phyloP scores from a whole-genome alignment of 108 stramenopile genomes.

The Discostella stelligeroides region DNA sequence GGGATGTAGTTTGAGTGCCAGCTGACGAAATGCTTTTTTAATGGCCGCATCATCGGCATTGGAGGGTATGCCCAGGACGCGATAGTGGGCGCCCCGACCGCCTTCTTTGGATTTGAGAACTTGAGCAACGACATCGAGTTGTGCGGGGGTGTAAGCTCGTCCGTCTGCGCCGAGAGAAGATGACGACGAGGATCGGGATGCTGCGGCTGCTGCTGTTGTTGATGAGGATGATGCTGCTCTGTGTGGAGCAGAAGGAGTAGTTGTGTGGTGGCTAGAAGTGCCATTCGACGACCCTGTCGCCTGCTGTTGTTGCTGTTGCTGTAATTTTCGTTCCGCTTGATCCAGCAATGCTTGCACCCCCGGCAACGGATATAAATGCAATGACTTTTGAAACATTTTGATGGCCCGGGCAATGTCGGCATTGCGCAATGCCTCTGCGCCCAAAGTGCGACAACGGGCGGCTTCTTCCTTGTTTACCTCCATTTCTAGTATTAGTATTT shows the following conservation, averaged over 20 bases:
- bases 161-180: constrained; percentile 52
- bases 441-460: constrained; percentile 76
- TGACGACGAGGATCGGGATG: constrained; percentile 27
- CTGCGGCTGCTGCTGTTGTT: constrained; percentile 9
- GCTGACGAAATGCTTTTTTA: constrained; percentile 90
- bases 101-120: constrained; percentile 72
- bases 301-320: constrained; percentile 2
- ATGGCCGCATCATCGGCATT: constrained; percentile 72
- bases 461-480: constrained; percentile 80
- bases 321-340: constrained; percentile 60
- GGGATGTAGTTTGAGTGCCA: constrained; percentile 89
- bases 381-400: constrained; percentile 87
- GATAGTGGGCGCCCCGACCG: constrained; percentile 89
- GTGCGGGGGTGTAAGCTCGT: constrained; percentile 73
- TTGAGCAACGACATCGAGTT: constrained; percentile 64
- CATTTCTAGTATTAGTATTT: constrained; percentile 2
- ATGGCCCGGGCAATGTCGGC: constrained; percentile 78
- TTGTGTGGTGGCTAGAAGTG: too few species aligned
- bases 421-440: constrained; percentile 66
- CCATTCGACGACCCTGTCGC: not conserved
- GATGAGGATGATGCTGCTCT: not conserved
- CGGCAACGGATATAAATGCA: constrained; percentile 87
- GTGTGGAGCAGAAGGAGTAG: not conserved
- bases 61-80: constrained; percentile 67
- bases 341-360: constrained; percentile 84